Conservation (phyloP, 108 stramenopile species). For the Epipyxis sp. region DNA sequence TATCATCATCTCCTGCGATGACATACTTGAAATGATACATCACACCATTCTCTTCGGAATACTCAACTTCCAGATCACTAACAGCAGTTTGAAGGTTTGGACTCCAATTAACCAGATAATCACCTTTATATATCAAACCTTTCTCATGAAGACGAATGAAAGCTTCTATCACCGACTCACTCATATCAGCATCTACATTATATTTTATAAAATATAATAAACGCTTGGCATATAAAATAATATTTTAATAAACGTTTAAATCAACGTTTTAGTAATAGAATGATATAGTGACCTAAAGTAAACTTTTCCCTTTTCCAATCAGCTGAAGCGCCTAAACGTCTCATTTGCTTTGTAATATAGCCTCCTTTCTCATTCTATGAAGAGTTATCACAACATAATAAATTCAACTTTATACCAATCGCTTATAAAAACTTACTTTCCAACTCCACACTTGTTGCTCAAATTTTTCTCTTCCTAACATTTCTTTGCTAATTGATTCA, state of each 20-base stretch:
- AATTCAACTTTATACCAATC: slow-evolving; percentile 43
- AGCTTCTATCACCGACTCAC: slow-evolving; percentile 83
- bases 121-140: slow-evolving; percentile 87
- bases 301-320: slow-evolving; percentile 97
- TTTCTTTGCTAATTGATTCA: slow-evolving; percentile 72
- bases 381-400: slow-evolving; percentile 35
- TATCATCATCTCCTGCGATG: slow-evolving; percentile 64
- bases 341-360: slow-evolving; percentile 84
- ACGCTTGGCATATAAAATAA: no score
- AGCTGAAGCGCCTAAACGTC: slow-evolving; percentile 89
- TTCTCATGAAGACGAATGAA: slow-evolving; percentile 89
- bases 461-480: slow-evolving; percentile 85
- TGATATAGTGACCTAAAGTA: no score
- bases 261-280: no score
- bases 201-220: no score
- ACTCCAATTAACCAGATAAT: slow-evolving; percentile 96
- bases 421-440: no score
- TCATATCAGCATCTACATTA: slow-evolving; percentile 75
- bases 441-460: slow-evolving; percentile 78
- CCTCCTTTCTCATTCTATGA: slow-evolving; percentile 86
- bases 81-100: slow-evolving; percentile 94
- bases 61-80: slow-evolving; percentile 92
- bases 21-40: slow-evolving; percentile 94
- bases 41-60: slow-evolving; percentile 81
- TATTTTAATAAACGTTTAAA: no score